Conservation (phyloP, 2,329 filamentous ascomycete genomes). For the Aureobasidium sp. region DNA sequence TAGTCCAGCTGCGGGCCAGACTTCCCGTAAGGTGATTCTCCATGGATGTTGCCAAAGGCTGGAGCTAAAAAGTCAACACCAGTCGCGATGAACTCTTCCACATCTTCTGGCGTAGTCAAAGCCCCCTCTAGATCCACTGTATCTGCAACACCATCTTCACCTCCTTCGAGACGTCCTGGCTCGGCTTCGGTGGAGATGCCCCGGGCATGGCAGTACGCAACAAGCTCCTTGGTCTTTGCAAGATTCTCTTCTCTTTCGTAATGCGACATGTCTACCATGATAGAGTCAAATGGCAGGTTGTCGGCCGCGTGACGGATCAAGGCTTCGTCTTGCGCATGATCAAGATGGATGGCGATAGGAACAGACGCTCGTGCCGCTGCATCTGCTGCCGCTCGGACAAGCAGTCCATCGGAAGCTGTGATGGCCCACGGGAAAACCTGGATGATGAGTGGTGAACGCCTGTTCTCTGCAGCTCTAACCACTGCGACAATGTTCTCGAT, state of each 20-base stretch:
- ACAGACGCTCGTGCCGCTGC: conserved; percentile 22
- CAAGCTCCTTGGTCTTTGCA: not conserved
- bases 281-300: not conserved
- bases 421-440: conserved; percentile 27
- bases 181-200: conserved; percentile 24
- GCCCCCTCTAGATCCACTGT: conserved; percentile 25
- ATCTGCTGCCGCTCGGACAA: conserved; percentile 23
- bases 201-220: not conserved
- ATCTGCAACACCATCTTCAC: conserved; percentile 28
- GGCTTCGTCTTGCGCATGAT: not conserved
- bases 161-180: conserved; percentile 29
- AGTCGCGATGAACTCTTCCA: conserved; percentile 25
- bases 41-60: conserved; percentile 21
- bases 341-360: conserved; percentile 19
- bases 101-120: conserved; percentile 25
- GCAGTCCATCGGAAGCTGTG: conserved; percentile 22
- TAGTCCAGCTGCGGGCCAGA: not conserved
- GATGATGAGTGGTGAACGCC: conserved; percentile 23
- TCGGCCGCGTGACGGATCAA: not conserved
- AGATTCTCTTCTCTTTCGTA: not conserved
- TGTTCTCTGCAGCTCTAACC: conserved; percentile 22
- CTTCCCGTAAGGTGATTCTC: not conserved
- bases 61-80: conserved; percentile 29
- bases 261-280: not conserved
- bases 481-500: conserved; percentile 25